phyloP scores from a whole-genome alignment of 2,329 filamentous ascomycete species.

The Thermomyces lanuginosus region DNA sequence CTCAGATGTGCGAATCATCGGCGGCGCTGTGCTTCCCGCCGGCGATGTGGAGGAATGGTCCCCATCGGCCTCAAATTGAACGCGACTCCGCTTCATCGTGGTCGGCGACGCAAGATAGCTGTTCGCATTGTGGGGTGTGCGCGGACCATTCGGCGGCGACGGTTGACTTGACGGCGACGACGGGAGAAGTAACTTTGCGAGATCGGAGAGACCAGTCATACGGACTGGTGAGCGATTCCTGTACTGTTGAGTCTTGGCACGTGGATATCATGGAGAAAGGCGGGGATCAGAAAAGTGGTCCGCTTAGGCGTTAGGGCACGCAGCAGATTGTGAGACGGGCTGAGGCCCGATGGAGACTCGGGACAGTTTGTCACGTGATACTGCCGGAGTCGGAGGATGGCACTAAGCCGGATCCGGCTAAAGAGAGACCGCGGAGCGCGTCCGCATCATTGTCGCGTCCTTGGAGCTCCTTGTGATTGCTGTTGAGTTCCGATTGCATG shows the following conservation, averaged over 20 bases:
- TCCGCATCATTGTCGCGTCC: neutral
- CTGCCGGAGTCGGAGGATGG: neutral
- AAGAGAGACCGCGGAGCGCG: too few species aligned
- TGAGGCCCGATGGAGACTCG: too few species aligned
- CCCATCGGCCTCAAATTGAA: conserved; percentile 22
- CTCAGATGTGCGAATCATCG: conserved; percentile 5
- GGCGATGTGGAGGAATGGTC: conserved; percentile 19
- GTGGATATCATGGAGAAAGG: too few species aligned
- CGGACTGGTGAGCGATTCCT: too few species aligned
- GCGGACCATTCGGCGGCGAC: too few species aligned
- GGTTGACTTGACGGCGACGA: too few species aligned
- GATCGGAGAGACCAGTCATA: too few species aligned
- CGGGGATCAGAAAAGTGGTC: too few species aligned
- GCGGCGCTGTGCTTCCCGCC: conserved; percentile 9
- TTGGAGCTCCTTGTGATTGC: neutral
- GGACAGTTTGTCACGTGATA: too few species aligned
- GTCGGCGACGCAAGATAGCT: neutral
- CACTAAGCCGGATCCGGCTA: conserved; percentile 3
- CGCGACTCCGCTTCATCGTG: conserved; percentile 25
- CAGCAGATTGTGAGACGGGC: neutral
- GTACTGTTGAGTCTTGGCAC: too few species aligned
- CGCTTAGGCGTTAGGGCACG: neutral
- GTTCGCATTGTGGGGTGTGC: conserved; percentile 3
- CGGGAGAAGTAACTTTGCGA: too few species aligned
- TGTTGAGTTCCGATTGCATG: too few species aligned